Conservation (phyloP, 345 rosid species). For the Rhodamnia argentea region DNA sequence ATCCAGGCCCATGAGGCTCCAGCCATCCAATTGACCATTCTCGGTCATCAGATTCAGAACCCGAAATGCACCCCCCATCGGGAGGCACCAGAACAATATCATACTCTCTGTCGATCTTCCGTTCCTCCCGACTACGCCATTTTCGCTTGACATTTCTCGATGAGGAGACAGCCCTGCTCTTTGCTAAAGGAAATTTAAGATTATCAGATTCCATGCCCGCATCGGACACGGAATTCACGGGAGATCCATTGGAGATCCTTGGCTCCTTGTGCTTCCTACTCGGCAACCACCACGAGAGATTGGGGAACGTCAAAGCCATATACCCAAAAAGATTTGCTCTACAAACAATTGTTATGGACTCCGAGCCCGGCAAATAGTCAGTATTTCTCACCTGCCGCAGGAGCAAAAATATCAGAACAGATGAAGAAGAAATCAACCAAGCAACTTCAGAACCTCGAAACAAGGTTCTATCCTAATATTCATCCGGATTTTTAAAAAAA, state of each 20-base stretch:
- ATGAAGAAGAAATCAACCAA: background rate
- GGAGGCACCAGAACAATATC: slow-evolving; percentile 72
- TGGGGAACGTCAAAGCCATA: slow-evolving; percentile 53
- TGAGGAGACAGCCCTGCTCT: slow-evolving; percentile 27
- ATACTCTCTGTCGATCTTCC: slow-evolving; percentile 57
- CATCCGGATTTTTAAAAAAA: background rate
- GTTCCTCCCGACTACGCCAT: slow-evolving; percentile 60
- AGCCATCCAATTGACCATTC: slow-evolving; percentile 79
- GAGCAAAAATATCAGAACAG: background rate
- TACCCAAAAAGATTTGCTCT: background rate
- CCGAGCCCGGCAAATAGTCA: background rate
- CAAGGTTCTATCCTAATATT: background rate
- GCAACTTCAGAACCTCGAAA: background rate
- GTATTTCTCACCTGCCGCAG: background rate
- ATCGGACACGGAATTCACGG: slow-evolving; percentile 25
- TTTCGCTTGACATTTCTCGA: slow-evolving; percentile 48
- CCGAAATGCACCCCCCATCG: slow-evolving; percentile 68
- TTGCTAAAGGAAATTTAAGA: slow-evolving; percentile 45
- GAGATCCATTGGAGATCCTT: slow-evolving; percentile 25
- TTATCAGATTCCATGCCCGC: slow-evolving; percentile 43
- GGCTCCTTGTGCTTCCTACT: slow-evolving; percentile 51
- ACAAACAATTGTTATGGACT: background rate
- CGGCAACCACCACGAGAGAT: slow-evolving; percentile 59
- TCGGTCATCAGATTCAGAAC: slow-evolving; percentile 62
- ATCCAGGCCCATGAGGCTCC: slow-evolving; percentile 70